Percentiles rank a stretch among this genome's conserved stretches.
phyloP scores from a whole-genome alignment of 1,284 basidiomycete species.

The Ceratobasidium sp. region DNA sequence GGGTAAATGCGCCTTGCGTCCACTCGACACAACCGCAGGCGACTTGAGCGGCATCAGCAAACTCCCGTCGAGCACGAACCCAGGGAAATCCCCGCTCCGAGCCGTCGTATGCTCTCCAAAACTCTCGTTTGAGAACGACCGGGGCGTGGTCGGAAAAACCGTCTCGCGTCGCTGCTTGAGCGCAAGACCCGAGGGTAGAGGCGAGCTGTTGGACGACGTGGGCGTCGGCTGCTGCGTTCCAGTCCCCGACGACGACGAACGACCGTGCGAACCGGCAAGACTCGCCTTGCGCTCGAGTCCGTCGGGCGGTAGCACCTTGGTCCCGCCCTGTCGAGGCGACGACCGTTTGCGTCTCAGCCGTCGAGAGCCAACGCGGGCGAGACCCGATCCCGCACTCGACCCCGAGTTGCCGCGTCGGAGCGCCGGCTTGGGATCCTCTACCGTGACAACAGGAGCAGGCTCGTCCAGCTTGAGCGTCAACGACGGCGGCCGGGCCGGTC shows the following conservation, averaged over 20 bases:
- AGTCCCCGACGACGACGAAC: not conserved
- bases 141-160: constrained; percentile 21
- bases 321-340: constrained; percentile 15
- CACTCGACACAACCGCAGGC: not conserved
- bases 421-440: not conserved
- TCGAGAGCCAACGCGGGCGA: constrained; percentile 1
- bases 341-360: constrained; percentile 22
- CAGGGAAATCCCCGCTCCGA: constrained; percentile 1
- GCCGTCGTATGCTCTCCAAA: not conserved
- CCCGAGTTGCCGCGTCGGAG: constrained; percentile 11
- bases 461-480: not conserved
- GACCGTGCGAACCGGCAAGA: not conserved
- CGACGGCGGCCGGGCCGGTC: constrained; percentile 25
- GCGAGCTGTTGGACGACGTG: constrained; percentile 10
- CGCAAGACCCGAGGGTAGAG: not conserved
- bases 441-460: not conserved
- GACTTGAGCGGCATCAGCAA: constrained; percentile 30
- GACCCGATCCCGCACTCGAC: constrained; percentile 15
- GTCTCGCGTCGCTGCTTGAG: constrained; percentile 26
- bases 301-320: not conserved
- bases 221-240: constrained; percentile 31
- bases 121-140: constrained; percentile 26
- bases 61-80: constrained; percentile 16
- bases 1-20: constrained; percentile 25
- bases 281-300: not conserved